Evolutionary conservation across 202 grass and related monocot genomes (phyloP), one percentile per base, ranked within the genome.

Genomic region (Schoenoplectus tabernaemontani): DNA sequence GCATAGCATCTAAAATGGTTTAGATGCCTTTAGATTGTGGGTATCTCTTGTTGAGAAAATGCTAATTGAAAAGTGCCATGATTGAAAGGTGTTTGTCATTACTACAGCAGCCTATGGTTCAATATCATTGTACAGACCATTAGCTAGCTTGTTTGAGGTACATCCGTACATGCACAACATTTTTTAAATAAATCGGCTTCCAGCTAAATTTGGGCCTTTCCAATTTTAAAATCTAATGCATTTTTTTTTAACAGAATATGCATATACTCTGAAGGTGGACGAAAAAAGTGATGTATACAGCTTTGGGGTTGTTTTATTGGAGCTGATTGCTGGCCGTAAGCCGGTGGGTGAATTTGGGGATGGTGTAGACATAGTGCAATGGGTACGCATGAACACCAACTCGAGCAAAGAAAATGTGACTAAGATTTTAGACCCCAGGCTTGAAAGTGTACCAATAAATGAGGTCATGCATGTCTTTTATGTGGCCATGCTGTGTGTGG

Each of bases 261-360:
- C 94, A 34, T 97, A 97, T 86, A 97, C 94, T 0, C 87, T 97
- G 12, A 97, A 92, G 84, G 94, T 97, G n/a, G 94, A 97, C 57
- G 89, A 94, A 80, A 97, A 97, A 84, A 97, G 94, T 7, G 94
- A 97, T 5, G 94, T 94, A 8, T 97, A 97, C 24, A 97, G 94
- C 63, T 97, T 94, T 11, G 94, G 94, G 0, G 94, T 97, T 0
- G 91, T 97, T 17, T 9, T 97, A 0, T 44, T 97, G 0, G 94
- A 97, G 59, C 87, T 97, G 1, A 78, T 97, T 7, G 67, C 87
- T 0, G 94, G 91, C 0, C 83, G 88, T 26, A 97, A 85, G 67
- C 94, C 94, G 0, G 94, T 97, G 0, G 94, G 94, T 0, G 94
- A 94, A 76, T 97, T 97, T 0, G 94, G 94, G 0, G 94, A 97